Evolutionary conservation across 257 asterid genomes (phyloP).

Genomic region (Lantana camara): DNA sequence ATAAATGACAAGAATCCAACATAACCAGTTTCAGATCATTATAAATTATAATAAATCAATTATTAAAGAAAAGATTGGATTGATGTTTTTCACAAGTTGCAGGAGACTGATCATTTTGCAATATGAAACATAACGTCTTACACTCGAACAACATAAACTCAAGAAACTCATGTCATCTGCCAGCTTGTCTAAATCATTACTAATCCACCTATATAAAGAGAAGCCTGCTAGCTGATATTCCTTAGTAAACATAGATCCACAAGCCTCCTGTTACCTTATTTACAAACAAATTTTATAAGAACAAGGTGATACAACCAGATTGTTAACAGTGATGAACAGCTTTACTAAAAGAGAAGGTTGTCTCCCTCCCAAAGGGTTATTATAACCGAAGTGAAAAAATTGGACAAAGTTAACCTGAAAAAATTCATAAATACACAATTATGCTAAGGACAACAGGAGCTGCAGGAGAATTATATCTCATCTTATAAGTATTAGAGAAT

Average conservation of each 20-base stretch:
- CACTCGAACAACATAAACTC: neutral
- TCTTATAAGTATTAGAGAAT: neutral
- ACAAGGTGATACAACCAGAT: constrained; percentile 6
- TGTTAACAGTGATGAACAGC: constrained; percentile 1
- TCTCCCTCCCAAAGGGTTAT: constrained; percentile 4
- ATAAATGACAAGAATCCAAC: neutral
- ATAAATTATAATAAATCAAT: neutral
- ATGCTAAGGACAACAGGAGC: neutral
- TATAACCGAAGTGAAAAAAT: too few relatives aligned
- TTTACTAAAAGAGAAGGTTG: neutral
- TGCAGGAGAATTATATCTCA: constrained; percentile 1
- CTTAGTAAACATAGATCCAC: neutral
- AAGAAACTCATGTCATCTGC: neutral
- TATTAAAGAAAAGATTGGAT: neutral
- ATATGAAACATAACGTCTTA: neutral
- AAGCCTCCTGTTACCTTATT: constrained; percentile 10
- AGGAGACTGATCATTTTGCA: neutral
- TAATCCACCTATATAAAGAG: neutral
- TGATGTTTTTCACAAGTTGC: constrained; percentile 10
- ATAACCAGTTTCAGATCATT: neutral
- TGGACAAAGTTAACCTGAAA: neutral
- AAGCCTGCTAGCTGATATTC: neutral
- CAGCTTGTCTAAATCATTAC: neutral
- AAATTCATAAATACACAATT: neutral
- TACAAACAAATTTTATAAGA: neutral